Conservation (phyloP, 257 asterid genomes). For the Solanum sparsipilum region DNA sequence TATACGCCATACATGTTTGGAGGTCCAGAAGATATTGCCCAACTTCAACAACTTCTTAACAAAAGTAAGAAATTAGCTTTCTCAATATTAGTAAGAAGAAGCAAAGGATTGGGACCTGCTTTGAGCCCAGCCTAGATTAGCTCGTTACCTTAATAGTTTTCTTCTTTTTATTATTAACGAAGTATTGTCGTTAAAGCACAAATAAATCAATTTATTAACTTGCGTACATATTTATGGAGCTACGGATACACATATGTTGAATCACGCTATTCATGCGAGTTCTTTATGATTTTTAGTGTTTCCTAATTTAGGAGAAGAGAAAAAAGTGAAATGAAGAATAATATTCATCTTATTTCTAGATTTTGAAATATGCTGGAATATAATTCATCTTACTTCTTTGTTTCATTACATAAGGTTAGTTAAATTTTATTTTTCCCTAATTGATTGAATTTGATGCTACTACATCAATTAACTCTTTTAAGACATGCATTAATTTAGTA, state of each 20-base stretch:
- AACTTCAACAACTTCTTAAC: neutral
- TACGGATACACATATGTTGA: neutral
- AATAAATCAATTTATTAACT: neutral
- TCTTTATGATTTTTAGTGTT: neutral
- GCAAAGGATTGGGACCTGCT: neutral
- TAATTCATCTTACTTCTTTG: neutral
- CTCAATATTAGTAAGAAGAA: neutral
- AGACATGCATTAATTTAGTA: neutral
- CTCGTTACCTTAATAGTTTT: neutral
- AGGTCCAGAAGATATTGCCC: neutral
- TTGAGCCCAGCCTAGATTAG: neutral
- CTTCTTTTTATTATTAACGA: neutral
- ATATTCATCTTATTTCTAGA: neutral
- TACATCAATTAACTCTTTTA: neutral
- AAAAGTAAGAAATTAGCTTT: neutral
- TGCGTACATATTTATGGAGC: neutral
- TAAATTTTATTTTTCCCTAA: no score
- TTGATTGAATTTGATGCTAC: neutral
- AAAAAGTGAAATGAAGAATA: no score
- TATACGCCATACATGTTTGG: neutral
- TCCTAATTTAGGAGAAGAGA: no score
- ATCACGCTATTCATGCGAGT: neutral
- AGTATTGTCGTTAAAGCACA: neutral
- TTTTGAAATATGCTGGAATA: neutral
- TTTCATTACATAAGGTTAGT: neutral